Evolutionary conservation across 2,329 filamentous ascomycete species (phyloP).

Genomic region (Magnaporthales sp.): DNA sequence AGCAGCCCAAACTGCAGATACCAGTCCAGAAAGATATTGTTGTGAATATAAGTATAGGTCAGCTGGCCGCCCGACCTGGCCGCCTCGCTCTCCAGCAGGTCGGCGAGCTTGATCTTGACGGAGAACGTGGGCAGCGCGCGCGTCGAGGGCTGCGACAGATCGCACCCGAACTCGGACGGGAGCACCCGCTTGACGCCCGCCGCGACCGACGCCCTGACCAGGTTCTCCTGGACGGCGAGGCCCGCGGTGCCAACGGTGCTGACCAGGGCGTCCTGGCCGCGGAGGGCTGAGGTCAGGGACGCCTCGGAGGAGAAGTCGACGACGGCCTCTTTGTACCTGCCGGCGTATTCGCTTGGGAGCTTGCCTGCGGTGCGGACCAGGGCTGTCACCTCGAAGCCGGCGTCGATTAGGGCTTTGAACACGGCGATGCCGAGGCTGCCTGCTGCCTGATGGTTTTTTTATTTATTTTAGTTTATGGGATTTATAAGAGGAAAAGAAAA

Average conservation of each 20-base stretch:
- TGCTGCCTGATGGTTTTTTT: background rate
- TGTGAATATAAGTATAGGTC: slow-evolving; percentile 17
- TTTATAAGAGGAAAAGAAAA: background rate
- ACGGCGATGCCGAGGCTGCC: background rate
- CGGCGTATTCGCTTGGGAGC: background rate
- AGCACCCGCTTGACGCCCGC: slow-evolving; percentile 15
- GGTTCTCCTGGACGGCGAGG: slow-evolving; percentile 17
- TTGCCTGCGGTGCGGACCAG: slow-evolving; percentile 2
- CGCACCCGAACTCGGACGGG: slow-evolving; percentile 15
- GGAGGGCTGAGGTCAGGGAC: slow-evolving; percentile 31
- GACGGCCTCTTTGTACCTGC: background rate
- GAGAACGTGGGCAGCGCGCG: slow-evolving; percentile 7
- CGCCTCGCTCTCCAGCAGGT: slow-evolving; percentile 5
- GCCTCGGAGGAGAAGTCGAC: slow-evolving; percentile 27
- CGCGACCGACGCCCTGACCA: slow-evolving; percentile 12
- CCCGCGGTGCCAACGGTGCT: slow-evolving; percentile 34
- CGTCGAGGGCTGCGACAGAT: slow-evolving; percentile 6
- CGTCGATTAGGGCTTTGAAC: background rate
- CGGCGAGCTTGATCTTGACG: slow-evolving; percentile 36
- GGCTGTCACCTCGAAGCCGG: slow-evolving; percentile 1
- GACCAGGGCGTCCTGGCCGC: slow-evolving; percentile 41
- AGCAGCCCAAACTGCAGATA: slow-evolving; percentile 12
- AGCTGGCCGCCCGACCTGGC: slow-evolving; percentile 6
- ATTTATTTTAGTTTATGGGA: background rate
- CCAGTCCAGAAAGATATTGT: slow-evolving; percentile 20